These are phyloP conservation scores for Climacium dendroides DNA, from an alignment of 225 moss, liverwort and hornwort genomes.

Conservation along the genomic window DNA sequence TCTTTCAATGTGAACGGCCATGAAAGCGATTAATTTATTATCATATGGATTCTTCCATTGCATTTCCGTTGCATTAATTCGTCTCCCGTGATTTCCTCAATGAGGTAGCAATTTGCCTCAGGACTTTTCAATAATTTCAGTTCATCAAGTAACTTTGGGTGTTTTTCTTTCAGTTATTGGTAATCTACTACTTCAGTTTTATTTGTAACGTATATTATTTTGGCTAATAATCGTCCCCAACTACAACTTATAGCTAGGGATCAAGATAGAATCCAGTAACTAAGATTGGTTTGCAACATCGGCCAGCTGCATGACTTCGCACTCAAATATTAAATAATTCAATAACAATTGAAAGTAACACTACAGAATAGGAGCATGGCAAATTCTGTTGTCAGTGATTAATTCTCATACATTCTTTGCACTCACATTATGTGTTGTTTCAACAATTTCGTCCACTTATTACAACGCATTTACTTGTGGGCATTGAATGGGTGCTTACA, in stretches of 20 bases:
- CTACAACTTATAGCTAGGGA: neutral
- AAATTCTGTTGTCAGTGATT: neutral
- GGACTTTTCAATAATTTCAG: neutral
- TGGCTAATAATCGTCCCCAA: neutral
- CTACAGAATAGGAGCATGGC: neutral
- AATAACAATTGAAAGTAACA: neutral
- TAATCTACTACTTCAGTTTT: neutral
- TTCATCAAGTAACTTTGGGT: neutral
- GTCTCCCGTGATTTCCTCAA: neutral
- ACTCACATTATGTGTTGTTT: neutral
- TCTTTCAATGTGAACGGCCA: conserved; percentile 7
- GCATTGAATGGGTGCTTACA: neutral
- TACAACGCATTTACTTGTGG: neutral
- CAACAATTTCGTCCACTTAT: neutral
- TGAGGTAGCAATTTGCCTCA: neutral
- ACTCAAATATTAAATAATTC: neutral
- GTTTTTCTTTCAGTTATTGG: neutral
- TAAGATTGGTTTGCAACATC: neutral
- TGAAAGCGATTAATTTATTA: conserved; percentile 12
- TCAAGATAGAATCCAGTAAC: neutral
- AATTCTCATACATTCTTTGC: neutral
- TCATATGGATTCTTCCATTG: neutral
- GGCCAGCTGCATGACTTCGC: neutral
- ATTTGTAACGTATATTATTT: neutral
- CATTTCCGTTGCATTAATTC: neutral